These are phyloP conservation scores for Circinella minor DNA, from an alignment of 371 early-diverging fungal genomes.

Conservation along the genomic window DNA sequence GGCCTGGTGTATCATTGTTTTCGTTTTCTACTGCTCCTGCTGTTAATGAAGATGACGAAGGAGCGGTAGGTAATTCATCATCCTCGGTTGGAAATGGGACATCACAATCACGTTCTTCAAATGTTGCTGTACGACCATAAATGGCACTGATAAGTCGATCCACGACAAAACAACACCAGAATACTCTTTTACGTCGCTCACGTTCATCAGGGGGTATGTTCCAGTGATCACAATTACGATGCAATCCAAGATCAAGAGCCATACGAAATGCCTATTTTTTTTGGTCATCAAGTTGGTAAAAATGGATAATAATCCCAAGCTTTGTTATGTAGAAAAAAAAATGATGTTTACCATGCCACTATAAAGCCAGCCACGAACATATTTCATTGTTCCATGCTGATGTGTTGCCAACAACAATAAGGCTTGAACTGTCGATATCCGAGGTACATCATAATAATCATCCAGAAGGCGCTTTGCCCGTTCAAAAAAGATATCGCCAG, in stretches of 20 bases:
- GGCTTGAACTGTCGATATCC: constrained; percentile 65
- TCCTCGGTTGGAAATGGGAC: constrained; percentile 49
- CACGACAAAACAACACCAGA: constrained; percentile 56
- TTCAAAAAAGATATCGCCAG: constrained; percentile 53
- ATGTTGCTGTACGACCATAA: constrained; percentile 48
- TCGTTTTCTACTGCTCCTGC: background rate
- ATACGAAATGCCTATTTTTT: constrained; percentile 48
- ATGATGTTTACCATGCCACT: constrained; percentile 49
- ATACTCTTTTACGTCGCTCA: constrained; percentile 50
- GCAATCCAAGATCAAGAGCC: constrained; percentile 55
- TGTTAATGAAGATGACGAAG: background rate
- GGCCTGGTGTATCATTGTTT: constrained; percentile 9
- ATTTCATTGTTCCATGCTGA: constrained; percentile 57
- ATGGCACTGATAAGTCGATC: constrained; percentile 48
- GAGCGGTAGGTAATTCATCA: constrained; percentile 34
- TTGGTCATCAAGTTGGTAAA: too few relatives aligned
- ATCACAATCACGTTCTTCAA: constrained; percentile 55
- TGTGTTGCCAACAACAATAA: constrained; percentile 59
- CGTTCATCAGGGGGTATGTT: constrained; percentile 43
- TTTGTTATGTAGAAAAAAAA: background rate
- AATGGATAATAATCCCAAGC: too few relatives aligned
- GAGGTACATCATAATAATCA: constrained; percentile 59
- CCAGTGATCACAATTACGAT: constrained; percentile 55
- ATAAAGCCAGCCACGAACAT: constrained; percentile 55
- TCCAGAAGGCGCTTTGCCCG: constrained; percentile 55